Evolutionary conservation across 305 asterid genomes (phyloP).

Genomic region (Fraxinus angustifolia): DNA sequence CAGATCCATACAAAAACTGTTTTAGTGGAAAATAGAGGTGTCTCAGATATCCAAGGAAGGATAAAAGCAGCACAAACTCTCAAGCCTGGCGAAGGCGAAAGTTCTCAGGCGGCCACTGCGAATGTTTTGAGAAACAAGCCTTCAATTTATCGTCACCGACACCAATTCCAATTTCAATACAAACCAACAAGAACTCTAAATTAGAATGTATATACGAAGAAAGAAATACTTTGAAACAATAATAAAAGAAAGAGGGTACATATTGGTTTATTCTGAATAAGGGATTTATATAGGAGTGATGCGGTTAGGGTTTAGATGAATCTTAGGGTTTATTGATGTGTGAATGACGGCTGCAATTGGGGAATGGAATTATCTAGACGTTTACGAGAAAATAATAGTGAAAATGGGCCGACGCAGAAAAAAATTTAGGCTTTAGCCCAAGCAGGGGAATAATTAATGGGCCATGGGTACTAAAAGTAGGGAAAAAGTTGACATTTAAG

Average conservation of each 20-base stretch:
- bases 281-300: neutral
- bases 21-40: neutral
- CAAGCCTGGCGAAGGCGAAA: conserved; percentile 55
- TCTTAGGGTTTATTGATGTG: neutral
- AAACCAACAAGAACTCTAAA: neutral
- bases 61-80: conserved; percentile 40
- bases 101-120: conserved; percentile 39
- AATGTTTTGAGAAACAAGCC: conserved; percentile 39
- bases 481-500: no score
- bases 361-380: neutral
- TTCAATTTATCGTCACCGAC: conserved; percentile 13
- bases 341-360: neutral
- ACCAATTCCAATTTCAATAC: neutral
- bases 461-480: neutral
- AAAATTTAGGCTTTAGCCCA: neutral
- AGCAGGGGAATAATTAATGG: neutral
- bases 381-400: neutral
- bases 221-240: no score
- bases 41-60: conserved; percentile 35
- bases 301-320: neutral
- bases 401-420: neutral
- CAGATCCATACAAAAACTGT: neutral
- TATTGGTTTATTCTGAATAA: neutral
- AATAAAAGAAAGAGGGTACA: neutral
- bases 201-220: no score